A percentile compares a stretch with the other conserved stretches of the same genome.
Evolutionary conservation across 176 grass and related monocot species (phyloP).

Genomic region (Musa schizocarpa): DNA sequence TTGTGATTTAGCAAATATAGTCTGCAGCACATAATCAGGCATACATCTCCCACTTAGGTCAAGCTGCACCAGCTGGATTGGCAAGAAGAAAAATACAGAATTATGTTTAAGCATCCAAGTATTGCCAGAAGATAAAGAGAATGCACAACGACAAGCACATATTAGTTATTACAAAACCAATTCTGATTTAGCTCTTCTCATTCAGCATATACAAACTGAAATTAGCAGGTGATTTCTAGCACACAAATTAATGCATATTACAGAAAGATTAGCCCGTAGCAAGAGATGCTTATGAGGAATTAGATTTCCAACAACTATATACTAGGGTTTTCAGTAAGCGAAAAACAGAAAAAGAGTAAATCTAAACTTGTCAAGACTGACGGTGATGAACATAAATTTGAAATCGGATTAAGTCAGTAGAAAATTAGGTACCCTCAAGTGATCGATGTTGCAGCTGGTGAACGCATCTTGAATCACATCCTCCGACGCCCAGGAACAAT

Average conservation of each 20-base stretch:
- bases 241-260: not conserved
- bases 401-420: not conserved
- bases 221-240: not conserved
- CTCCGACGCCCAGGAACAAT: constrained; percentile 8
- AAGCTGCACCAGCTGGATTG: constrained; percentile 1
- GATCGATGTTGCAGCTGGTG: not conserved
- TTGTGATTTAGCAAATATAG: not conserved
- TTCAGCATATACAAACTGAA: not conserved
- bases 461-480: not conserved
- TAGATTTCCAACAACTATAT: too few species aligned
- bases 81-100: too few species aligned
- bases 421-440: not conserved
- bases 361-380: too few species aligned
- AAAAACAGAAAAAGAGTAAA: too few species aligned
- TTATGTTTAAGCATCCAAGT: too few species aligned
- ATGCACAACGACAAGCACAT: not conserved
- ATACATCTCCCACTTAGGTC: constrained; percentile 8
- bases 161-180: not conserved
- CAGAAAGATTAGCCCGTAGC: not conserved
- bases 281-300: not conserved
- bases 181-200: not conserved
- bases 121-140: not conserved
- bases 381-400: not conserved
- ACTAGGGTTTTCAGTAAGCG: too few species aligned
- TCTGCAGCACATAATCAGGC: not conserved